Base-by-base conservation (phyloP, 352 stramenopile species). In the Globisporangium emineosum region DNA sequence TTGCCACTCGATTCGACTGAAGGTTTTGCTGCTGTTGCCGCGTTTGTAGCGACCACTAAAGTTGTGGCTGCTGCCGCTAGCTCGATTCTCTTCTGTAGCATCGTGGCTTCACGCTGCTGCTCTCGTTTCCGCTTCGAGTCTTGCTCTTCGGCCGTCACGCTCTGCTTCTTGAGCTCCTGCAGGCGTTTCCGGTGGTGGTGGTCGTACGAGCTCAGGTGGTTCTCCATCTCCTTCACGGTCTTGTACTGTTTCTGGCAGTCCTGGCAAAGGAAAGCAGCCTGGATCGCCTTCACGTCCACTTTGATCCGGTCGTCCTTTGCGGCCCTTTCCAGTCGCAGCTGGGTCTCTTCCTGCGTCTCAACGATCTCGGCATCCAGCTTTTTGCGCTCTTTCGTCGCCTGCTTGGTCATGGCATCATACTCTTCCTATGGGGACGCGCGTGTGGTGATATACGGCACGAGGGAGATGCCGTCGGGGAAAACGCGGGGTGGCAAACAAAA, bases 151-250 rank as follows among this genome's bases (percentile, higher is more conserved):
- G 70, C 27, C 0, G 59, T 49, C 0, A 55, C 47, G 13, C 23
- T 37, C 12, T 65, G 64, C 67, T 80, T 76, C 61, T 78, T 69
- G 60, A 82, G 51, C 7, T 82, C 69, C 23, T 58, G 63, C 37
- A 83, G 50, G 37, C 83, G 74, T 57, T 89, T 91, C 32, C 70
- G 72, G 43, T 91, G 82, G 62, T 91, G 82, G 58, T 91, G 82
- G 64, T 91, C 82, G 66, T 91, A 91, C 12, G 78, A 89, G 60
- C 80, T 89, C 50, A 89, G 63, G 57, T 91, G 82, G 62, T 85
- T 86, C 51, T 85, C 79, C 76, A 91, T 89, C 65, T 89, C 82
- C 19, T 54, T 73, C 52, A 90, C 82, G 12, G 76, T 85, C 49
- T 82, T 81, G 68, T 91, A 91, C 51, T 91, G 82, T 66, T 88